These are phyloP conservation scores for Omphalotus olearius DNA, from an alignment of 1,284 basidiomycete species.

Conservation along the genomic window DNA sequence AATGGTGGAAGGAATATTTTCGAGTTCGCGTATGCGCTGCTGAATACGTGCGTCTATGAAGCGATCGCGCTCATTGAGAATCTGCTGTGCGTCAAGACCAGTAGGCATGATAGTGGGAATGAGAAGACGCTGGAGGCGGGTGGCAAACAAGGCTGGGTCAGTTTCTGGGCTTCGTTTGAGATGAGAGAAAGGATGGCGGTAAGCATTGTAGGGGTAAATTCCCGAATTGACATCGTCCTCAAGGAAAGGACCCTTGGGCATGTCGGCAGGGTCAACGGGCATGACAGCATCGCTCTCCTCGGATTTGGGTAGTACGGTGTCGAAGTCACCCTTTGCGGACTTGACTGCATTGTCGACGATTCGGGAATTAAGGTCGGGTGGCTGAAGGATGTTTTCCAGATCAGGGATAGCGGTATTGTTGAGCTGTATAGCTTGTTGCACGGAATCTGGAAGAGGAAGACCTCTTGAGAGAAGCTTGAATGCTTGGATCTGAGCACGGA, in stretches of 20 bases:
- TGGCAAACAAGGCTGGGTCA: slow-evolving; percentile 57
- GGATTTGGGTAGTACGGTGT: slow-evolving; percentile 38
- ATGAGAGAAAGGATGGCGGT: slow-evolving; percentile 79
- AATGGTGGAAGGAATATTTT: slow-evolving; percentile 78
- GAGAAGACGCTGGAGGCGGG: slow-evolving; percentile 77
- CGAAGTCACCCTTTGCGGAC: slow-evolving; percentile 58
- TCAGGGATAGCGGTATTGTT: slow-evolving; percentile 56
- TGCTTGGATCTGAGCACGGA: slow-evolving; percentile 87
- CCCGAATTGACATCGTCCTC: slow-evolving; percentile 80
- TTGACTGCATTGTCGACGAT: slow-evolving; percentile 80
- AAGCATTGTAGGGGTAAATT: slow-evolving; percentile 97
- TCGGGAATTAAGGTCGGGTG: slow-evolving; percentile 54
- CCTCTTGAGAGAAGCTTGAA: slow-evolving; percentile 84
- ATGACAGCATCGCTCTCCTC: slow-evolving; percentile 35
- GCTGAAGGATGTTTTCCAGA: slow-evolving; percentile 60
- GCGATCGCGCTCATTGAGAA: slow-evolving; percentile 89
- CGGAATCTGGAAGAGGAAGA: slow-evolving; percentile 72
- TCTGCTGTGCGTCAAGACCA: slow-evolving; percentile 91
- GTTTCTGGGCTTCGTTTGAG: slow-evolving; percentile 61
- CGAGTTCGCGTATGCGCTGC: slow-evolving; percentile 88
- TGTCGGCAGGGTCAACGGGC: slow-evolving; percentile 41
- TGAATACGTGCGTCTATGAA: slow-evolving; percentile 88
- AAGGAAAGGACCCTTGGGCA: slow-evolving; percentile 66
- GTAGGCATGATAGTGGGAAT: slow-evolving; percentile 88
- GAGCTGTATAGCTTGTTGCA: slow-evolving; percentile 76